phyloP scores from a whole-genome alignment of 257 asterid species.

The Nicotiana attenuata region DNA sequence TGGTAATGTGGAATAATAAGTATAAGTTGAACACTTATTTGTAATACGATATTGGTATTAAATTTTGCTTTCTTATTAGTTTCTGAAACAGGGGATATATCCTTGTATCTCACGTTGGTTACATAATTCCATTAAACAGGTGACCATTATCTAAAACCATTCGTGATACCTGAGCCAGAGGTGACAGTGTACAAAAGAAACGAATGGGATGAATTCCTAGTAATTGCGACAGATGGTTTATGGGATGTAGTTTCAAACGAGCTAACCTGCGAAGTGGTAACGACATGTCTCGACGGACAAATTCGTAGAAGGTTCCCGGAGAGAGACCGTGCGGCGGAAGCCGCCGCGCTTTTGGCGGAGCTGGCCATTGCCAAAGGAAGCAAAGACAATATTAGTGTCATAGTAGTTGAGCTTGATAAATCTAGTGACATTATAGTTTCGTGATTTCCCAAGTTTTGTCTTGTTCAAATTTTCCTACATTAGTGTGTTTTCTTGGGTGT shows the following conservation, averaged over 20 bases:
- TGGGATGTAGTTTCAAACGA: slow-evolving; percentile 57
- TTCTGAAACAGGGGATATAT: no score
- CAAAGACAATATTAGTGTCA: slow-evolving; percentile 45
- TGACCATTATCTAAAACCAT: slow-evolving; percentile 34
- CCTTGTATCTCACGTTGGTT: neutral
- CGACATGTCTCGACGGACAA: slow-evolving; percentile 22
- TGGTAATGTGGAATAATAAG: no score
- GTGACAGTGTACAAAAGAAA: slow-evolving; percentile 31
- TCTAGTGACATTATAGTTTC: neutral
- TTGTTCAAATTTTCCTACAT: neutral
- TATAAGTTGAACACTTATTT: no score
- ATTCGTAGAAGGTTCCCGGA: neutral
- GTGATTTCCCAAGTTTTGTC: neutral
- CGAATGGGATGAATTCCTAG: slow-evolving; percentile 40
- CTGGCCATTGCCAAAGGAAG: slow-evolving; percentile 62
- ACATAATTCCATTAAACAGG: slow-evolving; percentile 21
- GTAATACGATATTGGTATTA: no score
- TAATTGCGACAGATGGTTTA: slow-evolving; percentile 57
- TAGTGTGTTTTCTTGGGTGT: neutral
- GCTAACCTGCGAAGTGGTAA: slow-evolving; percentile 35
- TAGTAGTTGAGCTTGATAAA: slow-evolving; percentile 42
- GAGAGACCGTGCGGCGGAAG: slow-evolving; percentile 19
- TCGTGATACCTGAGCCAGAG: slow-evolving; percentile 43
- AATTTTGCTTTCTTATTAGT: neutral
- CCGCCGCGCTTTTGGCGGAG: slow-evolving; percentile 43